Percentiles rank a stretch among this genome's conserved stretches.
phyloP scores from a whole-genome alignment of 441 rosid genomes.

The Gossypium schwendimanii region DNA sequence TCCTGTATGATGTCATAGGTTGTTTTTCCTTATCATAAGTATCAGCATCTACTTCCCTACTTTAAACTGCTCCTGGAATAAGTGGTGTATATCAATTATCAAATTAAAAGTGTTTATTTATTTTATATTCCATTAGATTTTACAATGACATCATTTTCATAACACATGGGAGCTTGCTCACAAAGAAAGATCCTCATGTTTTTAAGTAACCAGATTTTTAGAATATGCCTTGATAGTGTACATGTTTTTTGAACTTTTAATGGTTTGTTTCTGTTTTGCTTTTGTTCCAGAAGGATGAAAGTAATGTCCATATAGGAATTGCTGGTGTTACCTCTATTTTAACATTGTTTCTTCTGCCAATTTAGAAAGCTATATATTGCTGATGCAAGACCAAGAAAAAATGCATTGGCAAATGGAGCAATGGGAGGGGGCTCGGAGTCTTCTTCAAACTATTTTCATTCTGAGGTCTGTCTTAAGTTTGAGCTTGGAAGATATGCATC shows the following conservation, averaged over 20 bases:
- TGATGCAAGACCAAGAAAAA: constrained; percentile 97
- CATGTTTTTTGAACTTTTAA: constrained; percentile 1
- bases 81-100: background rate
- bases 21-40: background rate
- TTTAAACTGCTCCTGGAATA: background rate
- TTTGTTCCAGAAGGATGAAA: background rate
- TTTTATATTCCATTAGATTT: background rate
- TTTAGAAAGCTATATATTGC: constrained; percentile 90
- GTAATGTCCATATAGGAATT: background rate
- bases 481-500: constrained; percentile 21
- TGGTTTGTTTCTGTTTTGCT: constrained; percentile 11
- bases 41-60: background rate
- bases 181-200: background rate
- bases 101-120: background rate
- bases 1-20: background rate
- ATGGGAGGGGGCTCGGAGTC: constrained; percentile 99
- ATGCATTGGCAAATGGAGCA: constrained; percentile 99
- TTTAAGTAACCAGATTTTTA: background rate
- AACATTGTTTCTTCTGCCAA: constrained; percentile 13
- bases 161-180: background rate
- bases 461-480: constrained; percentile 62
- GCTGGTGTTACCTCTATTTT: background rate
- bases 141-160: background rate
- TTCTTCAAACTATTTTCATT: constrained; percentile 83
- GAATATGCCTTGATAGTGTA: background rate